These are phyloP conservation scores for Lycium barbarum DNA, from an alignment of 257 asterid genomes.

Conservation along the genomic window DNA sequence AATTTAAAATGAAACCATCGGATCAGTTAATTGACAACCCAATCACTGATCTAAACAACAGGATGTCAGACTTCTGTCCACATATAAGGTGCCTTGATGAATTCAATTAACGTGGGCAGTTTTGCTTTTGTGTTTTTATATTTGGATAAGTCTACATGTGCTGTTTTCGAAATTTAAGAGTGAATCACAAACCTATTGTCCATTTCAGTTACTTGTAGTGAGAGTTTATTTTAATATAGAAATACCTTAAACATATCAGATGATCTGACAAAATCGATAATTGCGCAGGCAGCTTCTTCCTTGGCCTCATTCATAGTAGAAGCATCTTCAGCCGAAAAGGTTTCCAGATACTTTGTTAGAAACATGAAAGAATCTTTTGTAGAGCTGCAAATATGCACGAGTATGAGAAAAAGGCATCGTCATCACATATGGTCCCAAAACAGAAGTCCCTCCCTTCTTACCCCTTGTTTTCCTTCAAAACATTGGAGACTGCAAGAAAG, in stretches of 20 bases:
- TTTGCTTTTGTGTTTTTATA: not conserved
- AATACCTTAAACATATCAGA: constrained; percentile 91
- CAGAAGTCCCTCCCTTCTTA: constrained; percentile 42
- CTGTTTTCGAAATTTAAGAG: constrained; percentile 9
- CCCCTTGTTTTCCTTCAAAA: constrained; percentile 79
- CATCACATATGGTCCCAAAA: not conserved
- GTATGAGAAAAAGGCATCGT: not conserved
- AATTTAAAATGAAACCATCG: not conserved
- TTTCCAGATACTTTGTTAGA: constrained; percentile 84
- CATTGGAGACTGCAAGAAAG: constrained; percentile 67
- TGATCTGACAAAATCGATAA: constrained; percentile 80
- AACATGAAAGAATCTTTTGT: constrained; percentile 78
- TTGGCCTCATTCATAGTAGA: constrained; percentile 70
- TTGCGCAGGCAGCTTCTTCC: constrained; percentile 82
- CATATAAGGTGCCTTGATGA: not conserved
- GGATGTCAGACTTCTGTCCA: not conserved
- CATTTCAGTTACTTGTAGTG: not conserved
- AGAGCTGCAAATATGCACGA: constrained; percentile 55
- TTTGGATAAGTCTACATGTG: not conserved
- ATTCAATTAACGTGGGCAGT: not conserved
- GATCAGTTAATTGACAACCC: constrained; percentile 18
- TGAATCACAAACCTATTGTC: not conserved
- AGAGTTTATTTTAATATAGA: constrained; percentile 13
- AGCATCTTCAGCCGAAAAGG: constrained; percentile 80
- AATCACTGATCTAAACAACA: not conserved